Base-by-base conservation (phyloP, 73 alveolate species). In the Urostyla sp. region DNA sequence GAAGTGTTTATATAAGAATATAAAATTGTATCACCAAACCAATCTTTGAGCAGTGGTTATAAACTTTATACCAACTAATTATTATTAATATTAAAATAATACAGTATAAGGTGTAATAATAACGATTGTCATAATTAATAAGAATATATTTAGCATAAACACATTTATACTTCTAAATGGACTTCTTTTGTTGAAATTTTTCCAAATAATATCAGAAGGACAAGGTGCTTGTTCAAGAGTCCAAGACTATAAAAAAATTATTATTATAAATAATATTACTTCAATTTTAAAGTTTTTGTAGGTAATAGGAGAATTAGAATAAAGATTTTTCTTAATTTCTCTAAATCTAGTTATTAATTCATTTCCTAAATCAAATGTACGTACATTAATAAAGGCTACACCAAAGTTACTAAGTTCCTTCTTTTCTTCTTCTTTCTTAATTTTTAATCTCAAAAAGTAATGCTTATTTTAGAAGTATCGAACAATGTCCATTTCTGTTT, bases 191-290 rank as follows among this genome's bases (percentile, higher is more conserved):
- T 83, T 91, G 10, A 92, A 84, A 72, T 90, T 87, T 76, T 90
- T 95, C 98, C 98, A 93, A 27, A 93, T 86, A 24, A 93, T 93
- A 73, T 93, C 95, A 16, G 96, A 87, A 2, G 98, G 98, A 21
- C 92, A 88, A 0, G 94, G 96, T 5, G 98, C 98, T 49, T 76
- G 73, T 60, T 87, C 86, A 26, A 93, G 73, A 44, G 69, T 54
- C 98, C 98, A 92, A 80, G 87, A 77, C 44, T 59, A 59, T 8
- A 16, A 5, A 10, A 13, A 32, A 7, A 3, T 31, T 59, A 59
- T 35, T 31, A n/a, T 79, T 53, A 16, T 27, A 26, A 1, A 13
- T 30, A 32, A 32, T 11, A 28, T 7, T 59, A 59, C 76, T 35
- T 30, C 32, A 10, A 59, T 40, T 34, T 59, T 4, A 59, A 8